Evolutionary conservation across 495 filamentous ascomycete species (phyloP).

Genomic region (Apiosordaria backusii): DNA sequence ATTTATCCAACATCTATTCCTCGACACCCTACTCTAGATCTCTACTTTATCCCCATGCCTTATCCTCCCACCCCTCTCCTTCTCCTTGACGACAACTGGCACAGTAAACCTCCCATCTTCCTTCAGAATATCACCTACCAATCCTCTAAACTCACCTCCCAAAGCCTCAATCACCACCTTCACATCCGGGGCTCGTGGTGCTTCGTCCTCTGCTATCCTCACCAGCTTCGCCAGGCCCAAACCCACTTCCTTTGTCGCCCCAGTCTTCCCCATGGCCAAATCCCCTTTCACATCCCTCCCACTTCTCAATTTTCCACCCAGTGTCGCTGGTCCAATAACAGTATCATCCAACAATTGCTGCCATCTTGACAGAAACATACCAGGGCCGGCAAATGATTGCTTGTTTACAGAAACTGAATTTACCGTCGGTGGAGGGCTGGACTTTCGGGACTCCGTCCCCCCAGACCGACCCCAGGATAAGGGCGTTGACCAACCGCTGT

Average conservation of each 20-base stretch:
- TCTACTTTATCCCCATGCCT: slow-evolving; percentile 3
- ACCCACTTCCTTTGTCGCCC: slow-evolving; percentile 26
- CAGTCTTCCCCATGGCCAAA: slow-evolving; percentile 47
- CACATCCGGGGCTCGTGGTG: slow-evolving; percentile 35
- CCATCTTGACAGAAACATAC: slow-evolving; percentile 62
- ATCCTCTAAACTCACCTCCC: slow-evolving; percentile 32
- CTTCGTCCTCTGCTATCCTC: slow-evolving; percentile 15
- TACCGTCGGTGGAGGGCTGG: neutral
- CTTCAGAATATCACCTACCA: slow-evolving; percentile 28
- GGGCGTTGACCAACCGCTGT: slow-evolving; percentile 7
- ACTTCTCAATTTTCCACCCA: slow-evolving; percentile 43
- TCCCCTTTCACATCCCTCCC: slow-evolving; percentile 50
- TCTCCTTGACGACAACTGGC: neutral
- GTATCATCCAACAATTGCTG: slow-evolving; percentile 59
- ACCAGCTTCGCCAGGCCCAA: slow-evolving; percentile 24
- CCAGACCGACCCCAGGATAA: neutral
- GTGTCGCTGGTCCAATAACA: slow-evolving; percentile 50
- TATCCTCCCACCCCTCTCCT: neutral
- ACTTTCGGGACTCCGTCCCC: neutral
- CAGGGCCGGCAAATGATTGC: slow-evolving; percentile 47
- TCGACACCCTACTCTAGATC: too few species aligned
- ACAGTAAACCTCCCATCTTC: neutral
- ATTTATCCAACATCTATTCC: neutral
- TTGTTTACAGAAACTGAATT: neutral
- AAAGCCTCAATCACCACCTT: slow-evolving; percentile 37